These are phyloP conservation scores for Hypoxylon sp. DNA, from an alignment of 2,329 filamentous ascomycete genomes.

Conservation along the genomic window DNA sequence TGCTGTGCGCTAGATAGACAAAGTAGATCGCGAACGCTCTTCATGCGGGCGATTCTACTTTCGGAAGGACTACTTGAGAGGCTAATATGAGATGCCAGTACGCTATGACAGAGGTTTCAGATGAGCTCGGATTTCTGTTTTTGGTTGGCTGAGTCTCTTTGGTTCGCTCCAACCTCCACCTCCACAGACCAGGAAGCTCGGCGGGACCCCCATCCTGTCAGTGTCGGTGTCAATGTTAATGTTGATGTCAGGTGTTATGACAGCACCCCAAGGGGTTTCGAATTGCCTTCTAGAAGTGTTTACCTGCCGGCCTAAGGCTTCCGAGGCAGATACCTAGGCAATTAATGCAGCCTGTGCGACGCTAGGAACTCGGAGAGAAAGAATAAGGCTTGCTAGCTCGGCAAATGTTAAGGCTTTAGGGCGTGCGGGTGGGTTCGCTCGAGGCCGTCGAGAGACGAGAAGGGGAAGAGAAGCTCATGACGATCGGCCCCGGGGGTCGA, in stretches of 20 bases:
- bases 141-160: constrained; percentile 6
- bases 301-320: not conserved
- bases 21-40: constrained; percentile 2
- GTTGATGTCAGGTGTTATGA: constrained; percentile 3
- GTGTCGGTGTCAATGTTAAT: too few relatives aligned
- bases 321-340: too few relatives aligned
- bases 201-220: constrained; percentile 22
- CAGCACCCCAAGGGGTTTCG: constrained; percentile 9
- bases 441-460: constrained; percentile 17
- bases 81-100: constrained; percentile 14
- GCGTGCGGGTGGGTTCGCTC: not conserved
- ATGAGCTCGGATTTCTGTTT: not conserved
- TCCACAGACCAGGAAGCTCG: constrained; percentile 21
- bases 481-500: constrained; percentile 4
- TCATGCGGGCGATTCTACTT: constrained; percentile 26
- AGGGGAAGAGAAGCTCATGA: too few relatives aligned
- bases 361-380: not conserved
- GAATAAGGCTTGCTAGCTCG: not conserved
- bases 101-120: constrained; percentile 31
- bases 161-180: constrained; percentile 4
- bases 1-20: constrained; percentile 7
- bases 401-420: constrained; percentile 2
- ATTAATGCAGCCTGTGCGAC: not conserved
- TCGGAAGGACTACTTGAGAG: constrained; percentile 16
- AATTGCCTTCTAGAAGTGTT: constrained; percentile 32